These are phyloP conservation scores for Carex cristatella DNA, from an alignment of 176 grass and related monocot genomes.

Conservation along the genomic window DNA sequence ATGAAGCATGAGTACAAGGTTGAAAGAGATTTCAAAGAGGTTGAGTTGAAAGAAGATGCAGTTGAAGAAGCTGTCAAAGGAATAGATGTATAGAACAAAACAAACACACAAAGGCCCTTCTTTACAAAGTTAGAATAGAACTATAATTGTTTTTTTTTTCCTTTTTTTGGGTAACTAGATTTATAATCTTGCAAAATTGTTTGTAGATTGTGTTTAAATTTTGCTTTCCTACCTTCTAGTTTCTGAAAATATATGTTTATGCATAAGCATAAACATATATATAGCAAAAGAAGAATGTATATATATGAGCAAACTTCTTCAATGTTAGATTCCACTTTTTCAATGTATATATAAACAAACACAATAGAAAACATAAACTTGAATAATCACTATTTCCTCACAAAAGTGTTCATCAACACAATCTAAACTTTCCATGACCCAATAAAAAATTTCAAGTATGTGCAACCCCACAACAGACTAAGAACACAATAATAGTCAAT, in stretches of 20 bases:
- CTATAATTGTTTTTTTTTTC: background rate
- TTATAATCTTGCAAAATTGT: background rate
- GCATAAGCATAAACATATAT: background rate
- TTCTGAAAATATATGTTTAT: background rate
- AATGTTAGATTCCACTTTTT: background rate
- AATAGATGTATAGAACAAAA: slow-evolving; percentile 46
- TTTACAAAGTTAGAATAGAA: background rate
- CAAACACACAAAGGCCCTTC: background rate
- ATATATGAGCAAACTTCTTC: no score
- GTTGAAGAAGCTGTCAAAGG: slow-evolving; percentile 43
- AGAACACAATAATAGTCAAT: background rate
- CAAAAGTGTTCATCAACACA: slow-evolving; percentile 1
- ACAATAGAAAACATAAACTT: slow-evolving; percentile 3
- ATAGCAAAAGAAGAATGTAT: no score
- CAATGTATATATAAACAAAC: slow-evolving; percentile 10
- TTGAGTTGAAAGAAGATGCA: slow-evolving; percentile 32
- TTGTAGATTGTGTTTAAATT: background rate
- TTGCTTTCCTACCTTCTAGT: background rate
- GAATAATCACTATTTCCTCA: slow-evolving; percentile 14
- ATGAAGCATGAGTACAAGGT: slow-evolving; percentile 49
- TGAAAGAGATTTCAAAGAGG: slow-evolving; percentile 19
- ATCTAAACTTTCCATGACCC: background rate
- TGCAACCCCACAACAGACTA: background rate
- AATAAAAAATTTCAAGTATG: background rate
- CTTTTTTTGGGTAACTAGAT: background rate